Evolutionary conservation across 2,329 filamentous ascomycete genomes (phyloP), one percentile per base, ranked within the genome.

Genomic region (Sordariomycetes sp.): DNA sequence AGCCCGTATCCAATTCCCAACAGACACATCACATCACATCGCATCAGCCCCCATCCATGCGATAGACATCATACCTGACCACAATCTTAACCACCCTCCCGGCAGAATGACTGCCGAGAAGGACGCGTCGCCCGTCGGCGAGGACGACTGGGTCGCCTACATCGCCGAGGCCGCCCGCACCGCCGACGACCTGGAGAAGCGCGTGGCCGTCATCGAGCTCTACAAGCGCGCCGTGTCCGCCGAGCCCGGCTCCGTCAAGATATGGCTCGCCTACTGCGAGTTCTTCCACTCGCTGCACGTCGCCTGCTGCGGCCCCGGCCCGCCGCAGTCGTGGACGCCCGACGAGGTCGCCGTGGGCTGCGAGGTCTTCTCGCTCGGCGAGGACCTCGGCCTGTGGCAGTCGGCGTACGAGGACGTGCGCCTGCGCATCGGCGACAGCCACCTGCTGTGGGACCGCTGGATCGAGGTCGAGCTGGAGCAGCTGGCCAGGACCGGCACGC

Each of bases 241-340:
- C 57, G 89, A 93, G 70, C 86, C 87, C 12, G 85, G 80, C 63
- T 92, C 89, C 65, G 76, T 87, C 60, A 83, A 81, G 62, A 74
- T 93, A 48, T 94, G 89, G 89, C 79, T 85, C 60, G 79, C 84
- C 32, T 93, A 92, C 67, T 89, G 86, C 70, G 85, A 91, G 65
- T 93, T 87, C 71, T 84, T 92, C 62, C 86, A 86, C 78, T 80
- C 81, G 22, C 82, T 91, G 12, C 86, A 78, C 56, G 81, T 82
- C 63, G 54, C 59, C 46, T 58, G 60, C 32, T 22, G 57, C 11
- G 52, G 54, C 24, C 58, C 60, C 16, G 53, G 58, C 51, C 48
- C 43, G 4, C 40, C 35, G 22, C 53, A 55, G 53, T 54, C 55
- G 50, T 84, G 83, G 80, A 72, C 84, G 7, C 79, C 83, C 32